Evolutionary conservation across 805 yeast genomes (phyloP).

Genomic region (Ogataea salicorniae): DNA sequence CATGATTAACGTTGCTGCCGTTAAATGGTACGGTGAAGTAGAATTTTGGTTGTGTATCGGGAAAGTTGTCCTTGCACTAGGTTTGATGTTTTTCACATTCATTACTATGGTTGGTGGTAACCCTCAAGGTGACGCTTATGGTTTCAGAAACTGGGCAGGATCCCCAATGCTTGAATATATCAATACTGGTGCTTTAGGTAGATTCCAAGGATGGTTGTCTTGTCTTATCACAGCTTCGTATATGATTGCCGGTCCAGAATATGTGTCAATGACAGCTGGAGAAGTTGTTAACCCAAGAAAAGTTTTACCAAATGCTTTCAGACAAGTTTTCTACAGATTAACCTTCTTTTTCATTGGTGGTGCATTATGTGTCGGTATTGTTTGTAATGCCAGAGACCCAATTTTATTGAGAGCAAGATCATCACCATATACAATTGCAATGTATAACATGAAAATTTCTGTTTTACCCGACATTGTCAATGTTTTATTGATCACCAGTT

Average conservation of each 20-base stretch:
- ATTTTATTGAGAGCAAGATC: conserved; percentile 33
- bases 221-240: conserved; percentile 62
- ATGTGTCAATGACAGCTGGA: conserved; percentile 41
- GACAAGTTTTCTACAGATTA: conserved; percentile 39
- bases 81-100: conserved; percentile 34
- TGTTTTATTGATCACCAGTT: conserved; percentile 65
- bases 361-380: conserved; percentile 41
- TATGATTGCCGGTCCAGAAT: conserved; percentile 62
- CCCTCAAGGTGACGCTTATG: conserved; percentile 58
- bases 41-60: conserved; percentile 37
- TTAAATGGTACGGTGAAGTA: conserved; percentile 51
- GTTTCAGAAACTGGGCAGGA: conserved; percentile 50
- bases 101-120: conserved; percentile 81
- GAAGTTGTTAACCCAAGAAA: conserved; percentile 40
- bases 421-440: conserved; percentile 79
- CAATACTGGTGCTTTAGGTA: conserved; percentile 35
- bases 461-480: conserved; percentile 72
- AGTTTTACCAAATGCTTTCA: conserved; percentile 38
- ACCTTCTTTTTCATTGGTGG: conserved; percentile 43
- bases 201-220: conserved; percentile 42
- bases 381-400: conserved; percentile 39
- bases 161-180: conserved; percentile 28
- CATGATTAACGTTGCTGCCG: conserved; percentile 62
- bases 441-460: conserved; percentile 57
- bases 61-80: conserved; percentile 34